A percentile compares a stretch with the other conserved stretches of the same genome.
Conservation (phyloP, 2,329 filamentous ascomycete genomes). For the Colletotrichum tofieldiae region DNA sequence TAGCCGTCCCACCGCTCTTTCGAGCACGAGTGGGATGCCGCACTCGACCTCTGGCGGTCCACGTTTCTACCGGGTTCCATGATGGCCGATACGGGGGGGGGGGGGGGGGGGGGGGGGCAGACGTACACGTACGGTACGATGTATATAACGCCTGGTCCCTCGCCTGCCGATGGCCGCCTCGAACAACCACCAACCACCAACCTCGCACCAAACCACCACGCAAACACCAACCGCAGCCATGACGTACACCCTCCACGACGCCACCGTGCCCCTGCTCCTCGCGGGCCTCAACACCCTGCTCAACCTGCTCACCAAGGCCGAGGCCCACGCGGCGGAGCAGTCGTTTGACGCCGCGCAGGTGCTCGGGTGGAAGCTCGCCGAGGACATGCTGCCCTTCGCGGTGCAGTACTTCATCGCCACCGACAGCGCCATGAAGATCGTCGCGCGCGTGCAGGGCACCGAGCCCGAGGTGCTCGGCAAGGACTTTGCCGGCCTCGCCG, state of each 20-base stretch:
- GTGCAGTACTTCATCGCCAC: slow-evolving; percentile 57
- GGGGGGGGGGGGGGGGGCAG: neutral
- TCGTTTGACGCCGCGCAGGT: slow-evolving; percentile 28
- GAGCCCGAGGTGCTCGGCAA: slow-evolving; percentile 48
- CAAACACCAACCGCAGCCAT: slow-evolving; percentile 19
- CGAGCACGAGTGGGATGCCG: slow-evolving; percentile 18
- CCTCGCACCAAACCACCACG: neutral
- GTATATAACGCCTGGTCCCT: slow-evolving; percentile 17
- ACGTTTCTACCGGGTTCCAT: neutral
- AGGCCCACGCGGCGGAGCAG: slow-evolving; percentile 33
- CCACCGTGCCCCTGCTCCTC: slow-evolving; percentile 34
- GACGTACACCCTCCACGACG: slow-evolving; percentile 38
- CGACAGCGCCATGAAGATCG: slow-evolving; percentile 51
- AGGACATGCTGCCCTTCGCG: slow-evolving; percentile 61
- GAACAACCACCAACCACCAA: neutral
- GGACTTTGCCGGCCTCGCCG: slow-evolving; percentile 53
- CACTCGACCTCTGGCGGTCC: neutral
- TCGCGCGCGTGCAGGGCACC: slow-evolving; percentile 52
- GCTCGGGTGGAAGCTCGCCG: slow-evolving; percentile 46
- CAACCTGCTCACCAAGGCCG: slow-evolving; percentile 34
- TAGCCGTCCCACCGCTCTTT: slow-evolving; percentile 36
- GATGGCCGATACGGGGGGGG: too few species aligned
- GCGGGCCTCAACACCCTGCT: slow-evolving; percentile 38
- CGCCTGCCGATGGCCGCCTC: neutral
- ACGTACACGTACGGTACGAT: neutral